A percentile compares a stretch with the other conserved stretches of the same genome.
Evolutionary conservation across 169 alveolate species (phyloP).

Genomic region (Plasmodium vinckei): DNA sequence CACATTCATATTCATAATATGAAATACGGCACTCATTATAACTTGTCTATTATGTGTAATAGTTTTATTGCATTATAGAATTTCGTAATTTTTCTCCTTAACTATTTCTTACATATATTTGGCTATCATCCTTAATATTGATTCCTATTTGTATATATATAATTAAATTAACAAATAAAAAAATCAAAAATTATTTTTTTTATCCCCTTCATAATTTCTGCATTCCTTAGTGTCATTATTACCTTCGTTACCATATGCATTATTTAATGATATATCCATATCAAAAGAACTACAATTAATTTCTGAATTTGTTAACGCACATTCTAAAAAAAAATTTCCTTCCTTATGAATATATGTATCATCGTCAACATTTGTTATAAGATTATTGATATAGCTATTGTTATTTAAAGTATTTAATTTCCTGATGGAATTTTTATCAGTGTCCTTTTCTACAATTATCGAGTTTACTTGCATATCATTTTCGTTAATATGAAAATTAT

Average conservation of each 20-base stretch:
- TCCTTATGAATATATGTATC: conserved; percentile 62
- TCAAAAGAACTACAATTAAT: conserved; percentile 53
- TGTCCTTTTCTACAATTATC: conserved; percentile 17
- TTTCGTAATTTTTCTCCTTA: too few species aligned
- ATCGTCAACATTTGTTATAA: conserved; percentile 72
- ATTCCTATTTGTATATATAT: too few species aligned
- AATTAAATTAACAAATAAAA: too few species aligned
- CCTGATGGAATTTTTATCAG: conserved; percentile 16
- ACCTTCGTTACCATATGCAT: conserved; percentile 4
- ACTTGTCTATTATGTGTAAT: too few species aligned
- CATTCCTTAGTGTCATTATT: not conserved
- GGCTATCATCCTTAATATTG: too few species aligned
- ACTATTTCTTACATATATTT: too few species aligned
- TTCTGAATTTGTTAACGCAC: conserved; percentile 67
- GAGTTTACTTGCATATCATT: conserved; percentile 6
- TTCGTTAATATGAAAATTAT: conserved; percentile 17
- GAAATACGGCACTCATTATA: too few species aligned
- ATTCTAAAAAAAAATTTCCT: conserved; percentile 67
- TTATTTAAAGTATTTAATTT: conserved; percentile 54
- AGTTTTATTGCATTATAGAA: too few species aligned
- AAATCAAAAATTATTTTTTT: too few species aligned
- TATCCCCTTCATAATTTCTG: too few species aligned
- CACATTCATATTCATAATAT: too few species aligned
- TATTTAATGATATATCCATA: conserved; percentile 51
- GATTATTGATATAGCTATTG: conserved; percentile 69